Percentiles rank a stretch among this genome's conserved stretches.
These are phyloP conservation scores for Suhomyces wounanorum DNA, from an alignment of 1,139 yeast species.

Conservation along the genomic window DNA sequence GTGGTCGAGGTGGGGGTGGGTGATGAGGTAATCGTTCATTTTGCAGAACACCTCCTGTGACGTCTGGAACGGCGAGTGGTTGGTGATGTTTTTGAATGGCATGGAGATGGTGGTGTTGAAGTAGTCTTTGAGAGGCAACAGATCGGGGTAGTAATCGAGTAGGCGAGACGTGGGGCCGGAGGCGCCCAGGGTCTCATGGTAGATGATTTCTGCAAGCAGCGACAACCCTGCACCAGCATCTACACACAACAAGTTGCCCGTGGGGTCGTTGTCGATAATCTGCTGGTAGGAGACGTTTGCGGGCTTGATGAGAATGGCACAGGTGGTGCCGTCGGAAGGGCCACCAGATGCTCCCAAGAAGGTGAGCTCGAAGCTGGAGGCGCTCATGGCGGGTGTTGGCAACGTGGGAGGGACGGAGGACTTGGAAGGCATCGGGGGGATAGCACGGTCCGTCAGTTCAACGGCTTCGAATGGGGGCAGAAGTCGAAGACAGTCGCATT, in stretches of 20 bases:
- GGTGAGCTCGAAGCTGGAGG: conserved; percentile 47
- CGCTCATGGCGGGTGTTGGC: conserved; percentile 12
- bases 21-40: conserved; percentile 54
- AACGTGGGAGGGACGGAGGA: background rate
- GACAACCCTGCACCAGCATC: conserved; percentile 83
- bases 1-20: conserved; percentile 89
- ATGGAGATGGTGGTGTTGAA: conserved; percentile 22
- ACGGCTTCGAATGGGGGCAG: background rate
- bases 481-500: background rate
- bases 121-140: conserved; percentile 23
- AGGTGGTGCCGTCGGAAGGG: conserved; percentile 67
- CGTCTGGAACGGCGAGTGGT: conserved; percentile 20
- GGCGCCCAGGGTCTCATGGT: conserved; percentile 20
- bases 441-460: background rate
- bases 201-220: conserved; percentile 54
- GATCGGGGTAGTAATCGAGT: conserved; percentile 30
- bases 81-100: conserved; percentile 32
- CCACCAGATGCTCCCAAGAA: conserved; percentile 80
- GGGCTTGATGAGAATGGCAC: conserved; percentile 68
- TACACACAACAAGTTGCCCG: conserved; percentile 47
- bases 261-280: conserved; percentile 23
- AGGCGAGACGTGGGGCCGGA: conserved; percentile 16
- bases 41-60: conserved; percentile 36
- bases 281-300: conserved; percentile 37
- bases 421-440: background rate